Evolutionary conservation across 2,329 filamentous ascomycete genomes (phyloP).

Genomic region (Hymenoscyphus repandus): DNA sequence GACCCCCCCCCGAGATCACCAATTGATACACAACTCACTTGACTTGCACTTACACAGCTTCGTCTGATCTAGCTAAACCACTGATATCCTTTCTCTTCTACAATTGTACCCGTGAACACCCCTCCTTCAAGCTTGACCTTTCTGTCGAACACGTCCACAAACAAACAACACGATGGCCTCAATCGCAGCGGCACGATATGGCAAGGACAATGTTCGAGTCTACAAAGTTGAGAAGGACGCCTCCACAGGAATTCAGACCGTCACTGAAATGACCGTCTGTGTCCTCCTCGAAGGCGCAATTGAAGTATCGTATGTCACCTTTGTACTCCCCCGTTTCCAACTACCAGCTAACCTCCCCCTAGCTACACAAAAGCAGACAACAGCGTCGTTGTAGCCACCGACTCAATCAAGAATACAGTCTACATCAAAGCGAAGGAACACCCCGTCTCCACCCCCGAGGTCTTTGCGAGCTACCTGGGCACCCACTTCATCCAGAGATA

Average conservation of each 20-base stretch:
- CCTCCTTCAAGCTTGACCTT: background rate
- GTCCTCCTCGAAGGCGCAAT: constrained; percentile 91
- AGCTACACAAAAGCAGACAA: constrained; percentile 95
- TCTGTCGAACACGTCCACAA: background rate
- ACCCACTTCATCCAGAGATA: constrained; percentile 87
- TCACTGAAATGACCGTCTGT: constrained; percentile 93
- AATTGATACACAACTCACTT: background rate
- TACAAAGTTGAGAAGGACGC: constrained; percentile 87
- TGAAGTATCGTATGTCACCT: constrained; percentile 61
- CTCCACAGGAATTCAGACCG: constrained; percentile 71
- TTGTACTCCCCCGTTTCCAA: background rate
- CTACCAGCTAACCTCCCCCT: constrained; percentile 21
- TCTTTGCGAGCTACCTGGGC: constrained; percentile 80
- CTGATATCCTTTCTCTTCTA: background rate
- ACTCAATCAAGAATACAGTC: constrained; percentile 96
- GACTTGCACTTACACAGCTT: background rate
- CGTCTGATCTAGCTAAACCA: background rate
- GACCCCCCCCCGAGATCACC: background rate
- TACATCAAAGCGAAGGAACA: constrained; percentile 94
- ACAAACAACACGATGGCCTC: constrained; percentile 41
- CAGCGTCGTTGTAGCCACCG: constrained; percentile 89
- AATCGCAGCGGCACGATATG: constrained; percentile 66
- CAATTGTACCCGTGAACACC: background rate
- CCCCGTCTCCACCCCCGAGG: constrained; percentile 86
- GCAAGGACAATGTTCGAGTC: constrained; percentile 97